Conservation (phyloP, 2,329 filamentous ascomycete species). For the Phyllosticta paracitricarpa region DNA sequence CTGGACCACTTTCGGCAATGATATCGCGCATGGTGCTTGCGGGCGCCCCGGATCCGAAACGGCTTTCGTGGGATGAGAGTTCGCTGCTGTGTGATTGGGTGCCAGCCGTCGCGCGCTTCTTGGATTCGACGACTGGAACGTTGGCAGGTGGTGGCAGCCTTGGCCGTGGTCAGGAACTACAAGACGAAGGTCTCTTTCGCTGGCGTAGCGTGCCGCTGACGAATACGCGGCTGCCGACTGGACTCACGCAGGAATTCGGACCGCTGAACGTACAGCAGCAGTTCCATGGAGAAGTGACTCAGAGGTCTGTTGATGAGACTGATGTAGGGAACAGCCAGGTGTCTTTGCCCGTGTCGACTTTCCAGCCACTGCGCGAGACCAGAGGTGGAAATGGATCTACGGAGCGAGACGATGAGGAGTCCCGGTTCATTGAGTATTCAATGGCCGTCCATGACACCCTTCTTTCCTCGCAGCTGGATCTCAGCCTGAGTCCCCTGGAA, state of each 20-base stretch:
- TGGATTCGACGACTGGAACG: conserved; percentile 15
- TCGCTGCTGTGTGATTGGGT: conserved; percentile 42
- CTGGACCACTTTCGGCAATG: neutral
- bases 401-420: conserved; percentile 16
- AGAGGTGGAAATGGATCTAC: neutral
- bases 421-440: conserved; percentile 70
- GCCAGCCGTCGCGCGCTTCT: conserved; percentile 32
- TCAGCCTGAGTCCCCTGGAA: conserved; percentile 12
- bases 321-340: neutral
- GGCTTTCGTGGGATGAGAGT: conserved; percentile 45
- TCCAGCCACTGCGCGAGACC: neutral
- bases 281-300: neutral
- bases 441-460: conserved; percentile 59
- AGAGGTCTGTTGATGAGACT: neutral
- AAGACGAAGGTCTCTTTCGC: neutral
- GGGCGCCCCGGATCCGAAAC: conserved; percentile 49
- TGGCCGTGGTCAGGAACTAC: neutral
- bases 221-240: neutral
- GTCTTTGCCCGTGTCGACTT: neutral
- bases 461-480: conserved; percentile 46
- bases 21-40: conserved; percentile 34
- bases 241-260: conserved; percentile 1
- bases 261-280: neutral
- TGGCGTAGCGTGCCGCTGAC: conserved; percentile 1
- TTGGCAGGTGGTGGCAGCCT: neutral